Base-by-base conservation (phyloP, 2,329 filamentous ascomycete genomes). In the Knoxdaviesia capensis region DNA sequence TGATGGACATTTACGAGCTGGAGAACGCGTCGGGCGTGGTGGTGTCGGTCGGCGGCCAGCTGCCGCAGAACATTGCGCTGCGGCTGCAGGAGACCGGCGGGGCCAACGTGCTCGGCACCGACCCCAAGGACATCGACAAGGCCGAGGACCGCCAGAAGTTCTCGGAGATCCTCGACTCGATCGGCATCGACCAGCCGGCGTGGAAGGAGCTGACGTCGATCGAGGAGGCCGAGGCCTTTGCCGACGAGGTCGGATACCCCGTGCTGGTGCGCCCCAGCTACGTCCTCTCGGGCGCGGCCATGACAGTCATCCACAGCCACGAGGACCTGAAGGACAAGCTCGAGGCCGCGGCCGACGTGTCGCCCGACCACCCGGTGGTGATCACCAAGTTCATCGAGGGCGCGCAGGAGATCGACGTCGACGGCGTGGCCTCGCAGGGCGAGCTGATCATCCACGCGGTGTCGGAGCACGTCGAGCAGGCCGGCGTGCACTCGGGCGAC, bases 341-440 rank as follows among this genome's bases (percentile, higher is more conserved):
- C 6, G 74, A 85, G 55, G 88, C 87, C 48, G 90, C 90, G 41
- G 80, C 79, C 58, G 78, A 77, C 44, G 90, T 96, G 47, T 94
- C 86, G 10, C 87, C 90, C 10, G 90, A 98, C 56, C 86, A 98
- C 63, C 90, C 90, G 3, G 90, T 98, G 36, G 90, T 98, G 44
- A 96, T 98, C 59, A 93, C 80, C 54, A 93, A 96, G 64, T 96
- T 93, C 67, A 96, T 98, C 48, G 86, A 96, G 62, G 87, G 86
- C 43, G 90, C 90, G 5, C 69, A 92, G 63, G 90, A 98, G 61
- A 94, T 98, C 45, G 90, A 98, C 53, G 84, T 94, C 48, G 90
- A 98, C 53, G 88, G 79, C 57, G 90, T 98, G 46, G 86, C 81
- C 35, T 83, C 81, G 36, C 67, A 81, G 51, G 90, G 90, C 51